A percentile compares a stretch with the other conserved stretches of the same genome.
phyloP scores from a whole-genome alignment of 768 basidiomycete genomes.

The Phylloporus rhodoxanthus region DNA sequence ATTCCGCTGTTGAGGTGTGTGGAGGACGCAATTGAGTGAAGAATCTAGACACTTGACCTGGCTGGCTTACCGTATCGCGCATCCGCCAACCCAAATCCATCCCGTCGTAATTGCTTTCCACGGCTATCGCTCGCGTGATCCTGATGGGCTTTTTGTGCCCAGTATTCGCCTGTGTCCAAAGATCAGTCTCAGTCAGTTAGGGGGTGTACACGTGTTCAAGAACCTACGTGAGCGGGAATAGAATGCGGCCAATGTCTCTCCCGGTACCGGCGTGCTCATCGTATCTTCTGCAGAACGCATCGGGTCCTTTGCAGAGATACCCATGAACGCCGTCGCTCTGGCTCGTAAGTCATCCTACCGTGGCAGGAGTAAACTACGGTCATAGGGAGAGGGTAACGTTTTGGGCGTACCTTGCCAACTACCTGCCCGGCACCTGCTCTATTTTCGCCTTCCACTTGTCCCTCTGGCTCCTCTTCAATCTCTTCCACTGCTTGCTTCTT shows the following conservation, averaged over 20 bases:
- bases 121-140: conserved; percentile 50
- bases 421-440: conserved; percentile 14
- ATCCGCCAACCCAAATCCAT: conserved; percentile 73
- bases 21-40: not conserved
- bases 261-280: conserved; percentile 74
- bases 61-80: conserved; percentile 56
- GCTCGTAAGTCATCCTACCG: conserved; percentile 35
- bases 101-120: conserved; percentile 72
- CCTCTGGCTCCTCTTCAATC: conserved; percentile 27
- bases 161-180: conserved; percentile 57
- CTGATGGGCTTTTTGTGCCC: conserved; percentile 66
- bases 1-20: conserved; percentile 42
- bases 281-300: conserved; percentile 61
- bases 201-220: not conserved
- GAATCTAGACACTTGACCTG: not conserved
- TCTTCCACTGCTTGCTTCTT: conserved; percentile 21
- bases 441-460: not conserved
- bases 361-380: not conserved
- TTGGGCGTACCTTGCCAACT: conserved; percentile 3
- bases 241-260: conserved; percentile 78
- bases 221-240: conserved; percentile 73
- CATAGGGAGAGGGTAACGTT: too few species aligned
- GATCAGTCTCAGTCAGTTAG: not conserved
- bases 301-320: conserved; percentile 51
- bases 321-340: conserved; percentile 52